These are phyloP conservation scores for Bonnemaisonia californica DNA, from an alignment of 31 red algal species.

Conservation along the genomic window DNA sequence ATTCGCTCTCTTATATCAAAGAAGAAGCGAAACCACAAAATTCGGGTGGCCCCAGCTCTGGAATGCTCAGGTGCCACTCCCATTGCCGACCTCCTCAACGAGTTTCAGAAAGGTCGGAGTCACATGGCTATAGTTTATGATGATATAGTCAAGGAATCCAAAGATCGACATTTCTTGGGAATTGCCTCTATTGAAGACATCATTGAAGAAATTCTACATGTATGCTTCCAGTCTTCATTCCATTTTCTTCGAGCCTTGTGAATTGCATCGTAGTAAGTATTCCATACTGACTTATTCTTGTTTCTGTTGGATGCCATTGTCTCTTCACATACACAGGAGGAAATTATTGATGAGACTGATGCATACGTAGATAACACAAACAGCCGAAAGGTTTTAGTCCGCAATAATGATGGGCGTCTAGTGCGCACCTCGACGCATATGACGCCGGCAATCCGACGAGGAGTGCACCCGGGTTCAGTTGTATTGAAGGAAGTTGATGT, in stretches of 20 bases:
- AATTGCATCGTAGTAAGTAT: neutral
- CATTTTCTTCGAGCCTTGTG: neutral
- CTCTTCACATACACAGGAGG: conserved; percentile 42
- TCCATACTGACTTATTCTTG: neutral
- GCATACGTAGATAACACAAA: conserved; percentile 77
- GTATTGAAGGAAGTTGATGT: conserved; percentile 78
- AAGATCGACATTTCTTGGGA: conserved; percentile 74
- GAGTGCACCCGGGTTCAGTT: conserved; percentile 19
- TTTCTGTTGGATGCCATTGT: neutral
- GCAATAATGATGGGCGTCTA: conserved; percentile 67
- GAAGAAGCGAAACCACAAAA: conserved; percentile 85
- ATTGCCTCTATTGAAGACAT: conserved; percentile 97
- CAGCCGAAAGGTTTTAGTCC: conserved; percentile 63
- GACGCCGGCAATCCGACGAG: conserved; percentile 12
- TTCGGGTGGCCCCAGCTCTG: conserved; percentile 81
- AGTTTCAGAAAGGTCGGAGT: conserved; percentile 92
- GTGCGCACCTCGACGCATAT: conserved; percentile 35
- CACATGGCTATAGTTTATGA: conserved; percentile 97
- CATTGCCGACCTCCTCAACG: conserved; percentile 87
- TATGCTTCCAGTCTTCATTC: neutral
- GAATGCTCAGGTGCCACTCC: conserved; percentile 49
- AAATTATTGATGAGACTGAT: conserved; percentile 90
- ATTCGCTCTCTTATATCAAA: conserved; percentile 80
- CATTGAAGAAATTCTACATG: conserved; percentile 84
- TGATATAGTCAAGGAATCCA: conserved; percentile 43